Evolutionary conservation across 306 rosid genomes (phyloP).

Genomic region (Trifolium fragiferum): DNA sequence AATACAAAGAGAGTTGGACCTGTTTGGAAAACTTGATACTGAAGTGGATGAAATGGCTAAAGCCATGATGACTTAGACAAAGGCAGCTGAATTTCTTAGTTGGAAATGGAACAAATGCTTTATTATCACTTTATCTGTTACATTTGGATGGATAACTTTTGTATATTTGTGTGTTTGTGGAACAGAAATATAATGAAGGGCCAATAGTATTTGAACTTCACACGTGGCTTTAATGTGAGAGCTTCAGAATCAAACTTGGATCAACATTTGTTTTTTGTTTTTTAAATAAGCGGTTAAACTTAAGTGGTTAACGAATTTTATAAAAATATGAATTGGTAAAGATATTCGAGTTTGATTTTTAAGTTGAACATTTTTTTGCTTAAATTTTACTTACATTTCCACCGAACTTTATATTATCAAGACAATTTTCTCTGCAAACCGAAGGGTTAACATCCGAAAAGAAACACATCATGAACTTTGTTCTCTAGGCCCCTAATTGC

Average conservation of each 20-base stretch:
- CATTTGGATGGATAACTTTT: constrained; percentile 36
- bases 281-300: too few species aligned
- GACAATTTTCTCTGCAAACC: too few species aligned
- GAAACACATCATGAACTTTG: too few species aligned
- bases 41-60: constrained; percentile 69
- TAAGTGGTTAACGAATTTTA: too few species aligned
- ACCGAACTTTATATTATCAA: too few species aligned
- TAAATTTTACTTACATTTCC: too few species aligned
- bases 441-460: too few species aligned
- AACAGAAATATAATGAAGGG: not conserved
- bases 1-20: constrained; percentile 43
- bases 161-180: constrained; percentile 35
- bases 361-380: too few species aligned
- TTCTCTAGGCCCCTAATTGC: too few species aligned
- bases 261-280: too few species aligned
- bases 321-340: too few species aligned
- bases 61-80: constrained; percentile 65
- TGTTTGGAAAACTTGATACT: constrained; percentile 57
- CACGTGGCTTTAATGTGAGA: constrained; percentile 17
- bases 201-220: constrained; percentile 34
- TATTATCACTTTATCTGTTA: constrained; percentile 37
- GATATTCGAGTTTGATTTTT: too few species aligned
- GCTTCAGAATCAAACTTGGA: not conserved
- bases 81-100: constrained; percentile 7
- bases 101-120: constrained; percentile 35